These are phyloP conservation scores for Furcasterigmium sp. DNA, from an alignment of 2,329 filamentous ascomycete genomes.

Conservation along the genomic window DNA sequence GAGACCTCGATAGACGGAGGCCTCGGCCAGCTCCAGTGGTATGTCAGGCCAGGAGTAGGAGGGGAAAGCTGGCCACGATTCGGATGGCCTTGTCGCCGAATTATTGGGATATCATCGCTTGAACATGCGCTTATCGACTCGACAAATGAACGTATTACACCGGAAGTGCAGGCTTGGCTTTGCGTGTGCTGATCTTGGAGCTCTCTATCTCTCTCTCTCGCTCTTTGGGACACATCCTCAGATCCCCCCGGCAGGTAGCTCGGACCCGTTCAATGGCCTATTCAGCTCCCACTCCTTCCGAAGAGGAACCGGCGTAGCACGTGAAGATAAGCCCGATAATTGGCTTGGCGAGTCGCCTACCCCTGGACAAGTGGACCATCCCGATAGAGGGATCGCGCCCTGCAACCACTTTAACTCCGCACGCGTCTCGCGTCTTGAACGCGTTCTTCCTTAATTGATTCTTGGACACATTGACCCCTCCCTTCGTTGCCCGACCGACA, in stretches of 20 bases:
- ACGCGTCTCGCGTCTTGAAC: slow-evolving; percentile 13
- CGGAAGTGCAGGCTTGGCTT: too few relatives aligned
- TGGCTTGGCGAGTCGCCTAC: neutral
- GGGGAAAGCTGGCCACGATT: slow-evolving; percentile 8
- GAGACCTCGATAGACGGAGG: neutral
- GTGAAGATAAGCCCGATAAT: slow-evolving; percentile 13
- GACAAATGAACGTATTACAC: neutral
- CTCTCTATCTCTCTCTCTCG: too few relatives aligned
- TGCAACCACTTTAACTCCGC: slow-evolving; percentile 25
- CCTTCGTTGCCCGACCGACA: neutral
- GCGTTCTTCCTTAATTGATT: slow-evolving; percentile 6
- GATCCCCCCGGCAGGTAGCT: too few relatives aligned
- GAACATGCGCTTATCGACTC: neutral
- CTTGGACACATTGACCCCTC: neutral
- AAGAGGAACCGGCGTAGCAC: slow-evolving; percentile 13
- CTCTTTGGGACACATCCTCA: too few relatives aligned
- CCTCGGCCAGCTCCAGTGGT: slow-evolving; percentile 2
- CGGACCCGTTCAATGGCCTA: too few relatives aligned
- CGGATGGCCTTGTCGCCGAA: slow-evolving; percentile 26
- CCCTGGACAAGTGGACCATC: too few relatives aligned
- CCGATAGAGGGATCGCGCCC: neutral
- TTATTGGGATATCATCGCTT: slow-evolving; percentile 48
- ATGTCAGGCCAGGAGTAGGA: slow-evolving; percentile 22
- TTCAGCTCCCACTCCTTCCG: slow-evolving; percentile 3
- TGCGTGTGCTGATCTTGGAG: too few relatives aligned